phyloP scores from a whole-genome alignment of 441 rosid species.

The Sinapis alba region DNA sequence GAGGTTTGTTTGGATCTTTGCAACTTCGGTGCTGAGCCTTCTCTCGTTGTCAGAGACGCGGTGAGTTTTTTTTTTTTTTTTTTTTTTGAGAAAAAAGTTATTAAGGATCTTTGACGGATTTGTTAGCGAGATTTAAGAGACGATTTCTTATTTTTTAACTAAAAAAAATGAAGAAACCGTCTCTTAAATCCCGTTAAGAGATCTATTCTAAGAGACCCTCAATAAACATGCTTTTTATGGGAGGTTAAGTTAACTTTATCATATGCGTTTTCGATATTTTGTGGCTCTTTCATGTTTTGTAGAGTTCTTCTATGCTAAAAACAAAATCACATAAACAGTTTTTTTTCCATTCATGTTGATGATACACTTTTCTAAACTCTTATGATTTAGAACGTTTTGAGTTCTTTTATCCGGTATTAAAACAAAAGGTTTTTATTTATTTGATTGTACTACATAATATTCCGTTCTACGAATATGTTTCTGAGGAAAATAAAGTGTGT shows the following conservation, averaged over 20 bases:
- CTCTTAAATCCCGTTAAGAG: no score
- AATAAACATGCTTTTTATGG: no score
- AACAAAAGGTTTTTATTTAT: background rate
- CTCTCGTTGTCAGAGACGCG: constrained; percentile 70
- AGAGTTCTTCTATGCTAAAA: constrained; percentile 29
- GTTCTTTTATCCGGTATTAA: background rate
- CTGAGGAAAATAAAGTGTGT: background rate
- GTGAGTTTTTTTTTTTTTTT: constrained; percentile 39
- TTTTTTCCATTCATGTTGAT: constrained; percentile 16
- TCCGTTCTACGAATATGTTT: background rate
- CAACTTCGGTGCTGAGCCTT: constrained; percentile 65
- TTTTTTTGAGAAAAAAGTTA: no score
- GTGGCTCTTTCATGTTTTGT: constrained; percentile 27
- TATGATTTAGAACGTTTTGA: background rate
- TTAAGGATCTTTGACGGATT: no score
- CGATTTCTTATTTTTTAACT: no score
- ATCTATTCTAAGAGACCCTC: no score
- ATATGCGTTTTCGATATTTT: constrained; percentile 11
- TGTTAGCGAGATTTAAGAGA: no score
- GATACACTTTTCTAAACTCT: background rate
- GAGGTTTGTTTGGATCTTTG: constrained; percentile 85
- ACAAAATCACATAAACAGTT: constrained; percentile 16
- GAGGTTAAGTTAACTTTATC: constrained; percentile 14
- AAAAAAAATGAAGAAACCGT: no score
- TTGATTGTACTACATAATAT: background rate